Base-by-base conservation (phyloP, 2,329 filamentous ascomycete genomes). In the Fonsecaea erecta region DNA sequence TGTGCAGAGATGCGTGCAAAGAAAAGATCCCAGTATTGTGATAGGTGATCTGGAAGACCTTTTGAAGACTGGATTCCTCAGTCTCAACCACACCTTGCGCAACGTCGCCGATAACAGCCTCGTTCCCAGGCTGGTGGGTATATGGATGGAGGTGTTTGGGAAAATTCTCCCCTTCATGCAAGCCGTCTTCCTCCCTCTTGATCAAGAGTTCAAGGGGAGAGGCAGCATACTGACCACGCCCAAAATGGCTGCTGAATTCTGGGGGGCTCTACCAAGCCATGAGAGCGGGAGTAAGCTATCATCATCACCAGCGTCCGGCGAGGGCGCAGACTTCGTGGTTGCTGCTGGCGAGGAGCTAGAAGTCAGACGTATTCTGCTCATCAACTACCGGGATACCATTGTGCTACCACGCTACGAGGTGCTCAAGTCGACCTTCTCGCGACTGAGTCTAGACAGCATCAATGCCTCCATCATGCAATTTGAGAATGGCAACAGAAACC, bases 121-220 rank as follows among this genome's bases (percentile, higher is more conserved):
- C n/a, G 92, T 98, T 24, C 91, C 92, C 0, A 88, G 92, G 62
- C 83, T 99, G 0, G 94, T 97, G 1, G 92, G 97, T 75, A 88
- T 97, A 74, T 99, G 95, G 95, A 86, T 96, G 65, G 88, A 95
- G 53, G 93, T 95, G 0, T 97, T 97, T 73, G 94, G 92, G 2
- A 90, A 87, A 6, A 91, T 98, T 40, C 79, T 98, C 4, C 95
- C 95, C 0, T 98, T 97, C 74, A 88, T 99, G 72, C 94, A 98
- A 79, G 93, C 94, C 0, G 93, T 97, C 0, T 97, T 99, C 74
- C 81, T 99, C 1, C 95, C 93, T 0, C 81, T 99, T 0, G 95
- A 99, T 74, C 85, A 97, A 11, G 95, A 99, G 75, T 96, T 99
- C 75, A 89, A 92, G 60, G 95, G 94, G 5, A 85, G 86, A 53